Evolutionary conservation across 1,139 yeast genomes (phyloP).

Genomic region (Blastobotrys elegans): DNA sequence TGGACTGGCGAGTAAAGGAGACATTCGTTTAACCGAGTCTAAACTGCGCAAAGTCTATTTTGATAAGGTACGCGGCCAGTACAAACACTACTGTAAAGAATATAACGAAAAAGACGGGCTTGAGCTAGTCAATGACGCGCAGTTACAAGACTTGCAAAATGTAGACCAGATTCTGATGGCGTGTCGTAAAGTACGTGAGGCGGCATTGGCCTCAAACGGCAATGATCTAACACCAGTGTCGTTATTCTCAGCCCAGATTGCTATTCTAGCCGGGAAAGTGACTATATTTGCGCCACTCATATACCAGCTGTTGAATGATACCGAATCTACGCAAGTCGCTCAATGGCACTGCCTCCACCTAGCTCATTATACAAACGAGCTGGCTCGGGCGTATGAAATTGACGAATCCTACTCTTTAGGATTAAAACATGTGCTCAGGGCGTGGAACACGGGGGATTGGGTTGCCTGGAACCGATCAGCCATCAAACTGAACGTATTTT

Average conservation of each 20-base stretch:
- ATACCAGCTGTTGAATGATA: slow-evolving; percentile 12
- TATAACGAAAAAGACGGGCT: slow-evolving; percentile 4
- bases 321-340: slow-evolving; percentile 8
- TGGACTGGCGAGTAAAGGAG: slow-evolving; percentile 25
- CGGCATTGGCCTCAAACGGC: slow-evolving; percentile 10
- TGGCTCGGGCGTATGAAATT: slow-evolving; percentile 16
- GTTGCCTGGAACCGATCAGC: slow-evolving; percentile 16
- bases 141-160: slow-evolving; percentile 1
- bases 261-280: slow-evolving; percentile 18
- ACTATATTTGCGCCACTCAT: slow-evolving; percentile 20
- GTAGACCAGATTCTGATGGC: slow-evolving; percentile 21
- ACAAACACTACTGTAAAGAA: slow-evolving; percentile 8
- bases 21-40: slow-evolving; percentile 15
- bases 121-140: slow-evolving; percentile 2
- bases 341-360: slow-evolving; percentile 19
- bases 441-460: slow-evolving; percentile 17
- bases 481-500: slow-evolving; percentile 12
- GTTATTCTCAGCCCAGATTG: slow-evolving; percentile 18
- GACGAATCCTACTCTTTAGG: slow-evolving; percentile 9
- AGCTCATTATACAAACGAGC: slow-evolving; percentile 17
- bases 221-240: neutral
- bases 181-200: slow-evolving; percentile 23
- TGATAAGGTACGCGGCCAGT: slow-evolving; percentile 13
- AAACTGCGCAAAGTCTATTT: slow-evolving; percentile 15
- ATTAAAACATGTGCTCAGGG: slow-evolving; percentile 14